phyloP scores from a whole-genome alignment of 805 yeast species.

The Candida boleticola region DNA sequence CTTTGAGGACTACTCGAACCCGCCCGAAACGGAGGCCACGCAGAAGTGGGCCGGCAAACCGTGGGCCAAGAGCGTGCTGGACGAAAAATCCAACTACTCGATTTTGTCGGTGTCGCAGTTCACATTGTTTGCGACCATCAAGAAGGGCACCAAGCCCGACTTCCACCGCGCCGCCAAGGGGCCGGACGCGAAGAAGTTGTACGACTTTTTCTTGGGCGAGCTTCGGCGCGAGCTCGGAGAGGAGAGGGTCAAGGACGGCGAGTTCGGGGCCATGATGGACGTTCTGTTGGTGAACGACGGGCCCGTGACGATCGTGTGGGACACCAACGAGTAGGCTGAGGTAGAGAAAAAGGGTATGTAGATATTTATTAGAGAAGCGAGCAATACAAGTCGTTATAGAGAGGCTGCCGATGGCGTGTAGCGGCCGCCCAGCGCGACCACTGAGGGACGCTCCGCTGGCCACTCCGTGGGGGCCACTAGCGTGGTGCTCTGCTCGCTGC shows the following conservation, averaged over 20 bases:
- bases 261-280: conserved; percentile 98
- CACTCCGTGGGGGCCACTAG: too few relatives aligned
- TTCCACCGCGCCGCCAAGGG: conserved; percentile 92
- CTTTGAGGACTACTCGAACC: conserved; percentile 60
- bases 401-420: too few relatives aligned
- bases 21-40: conserved; percentile 39
- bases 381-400: too few relatives aligned
- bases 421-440: too few relatives aligned
- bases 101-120: conserved; percentile 90
- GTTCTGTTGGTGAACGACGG: conserved; percentile 88
- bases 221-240: conserved; percentile 56
- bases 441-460: too few relatives aligned
- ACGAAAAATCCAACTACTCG: conserved; percentile 60
- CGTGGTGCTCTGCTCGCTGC: too few relatives aligned
- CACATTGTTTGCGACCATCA: conserved; percentile 80
- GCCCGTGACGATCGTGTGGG: conserved; percentile 84
- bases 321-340: conserved; percentile 44
- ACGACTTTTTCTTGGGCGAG: conserved; percentile 50
- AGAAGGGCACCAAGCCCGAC: conserved; percentile 93
- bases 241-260: conserved; percentile 74
- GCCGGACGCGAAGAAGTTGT: conserved; percentile 46
- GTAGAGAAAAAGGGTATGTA: not conserved
- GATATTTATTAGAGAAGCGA: not conserved
- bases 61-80: conserved; percentile 69
- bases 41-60: conserved; percentile 53